Base-by-base conservation (phyloP, 2,329 filamentous ascomycete species). In the Pseudocercospora musae region DNA sequence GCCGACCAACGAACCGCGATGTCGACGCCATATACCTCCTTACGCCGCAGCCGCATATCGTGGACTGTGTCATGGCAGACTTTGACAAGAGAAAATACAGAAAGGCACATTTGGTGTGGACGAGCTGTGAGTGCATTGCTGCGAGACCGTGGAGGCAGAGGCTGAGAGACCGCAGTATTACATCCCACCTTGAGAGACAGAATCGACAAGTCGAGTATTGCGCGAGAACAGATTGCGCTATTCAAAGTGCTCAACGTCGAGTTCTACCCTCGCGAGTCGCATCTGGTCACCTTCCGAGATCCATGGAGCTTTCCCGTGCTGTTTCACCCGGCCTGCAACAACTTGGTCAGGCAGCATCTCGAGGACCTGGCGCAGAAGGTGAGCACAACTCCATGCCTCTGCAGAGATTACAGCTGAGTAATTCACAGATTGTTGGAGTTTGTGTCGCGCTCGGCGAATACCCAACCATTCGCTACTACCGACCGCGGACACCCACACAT, bases 1-100 rank as follows among this genome's bases (percentile, higher is more conserved):
- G 87, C 71, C 87, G 95, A 74, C 88, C 89, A 53, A 83, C 85
- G 74, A 96, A 96, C 75, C 87, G 88, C 60, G 89, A 91, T 70
- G 96, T 96, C 87, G 95, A 98, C 77, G 95, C 92, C 71, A 87
- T 99, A 68, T 99, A 98, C 79, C 82, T 99, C 64, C 84, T 99
- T 61, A 90, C 93, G 0, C 91, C 95, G 8, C 85, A 91, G 71
- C 83, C 91, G 6, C 90, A 96, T 75, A 91, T 96, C 66, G 89
- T 98, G 71, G 94, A 98, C 72, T 97, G 93, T 75, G 82, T 99
- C 52, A 87, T 98, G 79, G 92, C 93, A 72, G 95, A 99, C 76
- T 89, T 98, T 65, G 91, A 96, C 73, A 86, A 89, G 70, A 85
- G 87, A 69, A 87, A 91, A 74, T 99, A 99, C 78, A 84, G 87